Base-by-base conservation (phyloP, 345 rosid species). In the Eucalyptus regnans region DNA sequence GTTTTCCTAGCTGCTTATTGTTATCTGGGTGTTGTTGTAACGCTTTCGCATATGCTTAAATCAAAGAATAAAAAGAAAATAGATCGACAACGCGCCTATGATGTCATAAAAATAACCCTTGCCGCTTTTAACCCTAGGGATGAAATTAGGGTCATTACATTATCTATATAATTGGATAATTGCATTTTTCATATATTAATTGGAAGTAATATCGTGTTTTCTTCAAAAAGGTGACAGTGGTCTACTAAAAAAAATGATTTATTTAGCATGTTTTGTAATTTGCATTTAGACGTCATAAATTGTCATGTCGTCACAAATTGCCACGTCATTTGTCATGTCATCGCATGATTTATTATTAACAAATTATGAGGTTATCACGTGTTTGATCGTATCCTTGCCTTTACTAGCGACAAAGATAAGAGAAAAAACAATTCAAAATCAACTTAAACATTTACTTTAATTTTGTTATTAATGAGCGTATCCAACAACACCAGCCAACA, bases 81-180 rank as follows among this genome's bases (percentile, higher is more conserved):
- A 52, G 9, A 52, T 52, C 2, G 2, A 9, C 23, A 7, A 52
- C 0, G 0, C 4, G 4, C 23, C 58, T 52, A 17, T 23, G 23
- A 52, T 52, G 58, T 52, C 23, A 52, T 52, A 52, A 18, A 52
- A 52, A 52, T 18, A 52, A 52, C 23, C 9, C 23, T 52, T 18
- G 58, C 23, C 58, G 8, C 23, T 52, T 52, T 52, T 18, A 18
- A 52, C 23, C 23, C 23, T 18, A 2, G 23, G 58, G 23, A 52
- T 52, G 58, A 4, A 18, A 20, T 52, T 18, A 52, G 9, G 23
- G 58, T 52, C 58, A 52, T 18, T 52, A 16, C 41, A 7, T 68
- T n/a, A n/a, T 33, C 22, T 16, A 31, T 33, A 33, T 68, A 31
- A 68, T 4, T 9, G 6, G 37, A 17, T 16, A 68, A 68, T 31